phyloP scores from a whole-genome alignment of 2,329 filamentous ascomycete genomes.

The Arthrobotrys megalospora region DNA sequence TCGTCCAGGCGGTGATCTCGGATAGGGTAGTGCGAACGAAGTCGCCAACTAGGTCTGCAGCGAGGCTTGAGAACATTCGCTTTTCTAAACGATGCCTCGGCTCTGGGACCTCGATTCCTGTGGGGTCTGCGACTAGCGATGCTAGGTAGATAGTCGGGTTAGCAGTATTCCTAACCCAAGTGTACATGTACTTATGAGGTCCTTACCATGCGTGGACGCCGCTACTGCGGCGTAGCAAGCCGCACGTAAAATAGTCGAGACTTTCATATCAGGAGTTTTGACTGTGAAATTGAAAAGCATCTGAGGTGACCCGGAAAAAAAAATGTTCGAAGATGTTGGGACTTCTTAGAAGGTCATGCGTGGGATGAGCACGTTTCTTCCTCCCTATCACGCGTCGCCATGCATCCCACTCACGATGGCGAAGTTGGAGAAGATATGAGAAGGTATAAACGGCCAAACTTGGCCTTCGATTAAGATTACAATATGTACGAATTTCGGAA shows the following conservation, averaged over 20 bases:
- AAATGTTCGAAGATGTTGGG: too few species aligned
- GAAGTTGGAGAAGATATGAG: constrained; percentile 20
- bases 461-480: constrained; percentile 6
- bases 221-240: neutral
- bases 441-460: neutral
- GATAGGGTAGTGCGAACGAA: constrained; percentile 7
- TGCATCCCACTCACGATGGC: neutral
- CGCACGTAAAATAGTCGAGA: neutral
- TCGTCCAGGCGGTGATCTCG: constrained; percentile 9
- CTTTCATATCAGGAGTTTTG: neutral
- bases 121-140: neutral
- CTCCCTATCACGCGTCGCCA: neutral
- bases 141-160: neutral
- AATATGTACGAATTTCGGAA: neutral
- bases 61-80: neutral
- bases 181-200: too few species aligned
- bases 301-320: too few species aligned
- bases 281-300: too few species aligned
- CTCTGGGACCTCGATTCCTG: neutral
- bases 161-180: neutral
- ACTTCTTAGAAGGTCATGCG: too few species aligned
- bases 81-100: neutral
- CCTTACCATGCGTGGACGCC: neutral
- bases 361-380: neutral
- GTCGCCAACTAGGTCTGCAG: constrained; percentile 12